A percentile compares a stretch with the other conserved stretches of the same genome.
Evolutionary conservation across 1,284 basidiomycete species (phyloP).

Genomic region (Tilletia caries): DNA sequence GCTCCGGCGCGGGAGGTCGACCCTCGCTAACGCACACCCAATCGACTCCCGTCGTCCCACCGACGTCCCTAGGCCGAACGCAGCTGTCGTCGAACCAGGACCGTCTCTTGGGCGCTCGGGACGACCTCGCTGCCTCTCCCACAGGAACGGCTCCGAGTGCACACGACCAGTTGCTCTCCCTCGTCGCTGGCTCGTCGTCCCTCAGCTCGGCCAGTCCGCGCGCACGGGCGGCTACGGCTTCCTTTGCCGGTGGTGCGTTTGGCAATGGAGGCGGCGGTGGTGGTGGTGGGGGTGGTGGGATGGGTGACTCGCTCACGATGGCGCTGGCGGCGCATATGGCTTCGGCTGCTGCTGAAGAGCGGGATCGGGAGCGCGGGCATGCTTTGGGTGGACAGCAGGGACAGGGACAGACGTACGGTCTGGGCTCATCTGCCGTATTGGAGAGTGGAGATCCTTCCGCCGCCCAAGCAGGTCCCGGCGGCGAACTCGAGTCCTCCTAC

Average conservation of each 20-base stretch:
- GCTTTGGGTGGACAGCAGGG: too few species aligned
- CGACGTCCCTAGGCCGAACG: not conserved
- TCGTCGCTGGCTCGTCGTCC: too few species aligned
- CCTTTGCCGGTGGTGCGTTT: not conserved
- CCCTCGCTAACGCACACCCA: not conserved
- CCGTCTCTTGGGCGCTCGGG: too few species aligned
- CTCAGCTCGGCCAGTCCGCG: not conserved
- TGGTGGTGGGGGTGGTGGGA: not conserved
- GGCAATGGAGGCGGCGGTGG: not conserved
- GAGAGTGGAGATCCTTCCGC: too few species aligned
- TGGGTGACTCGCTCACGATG: not conserved
- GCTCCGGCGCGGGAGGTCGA: not conserved
- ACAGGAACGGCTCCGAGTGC: too few species aligned
- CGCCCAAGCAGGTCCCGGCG: too few species aligned
- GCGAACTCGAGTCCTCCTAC: too few species aligned
- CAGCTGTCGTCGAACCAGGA: not conserved
- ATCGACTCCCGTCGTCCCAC: not conserved
- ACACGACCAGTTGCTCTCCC: too few species aligned
- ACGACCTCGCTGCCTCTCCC: too few species aligned
- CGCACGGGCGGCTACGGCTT: slow-evolving; percentile 1
- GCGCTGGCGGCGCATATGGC: not conserved
- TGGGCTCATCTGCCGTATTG: too few species aligned
- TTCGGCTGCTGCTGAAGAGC: not conserved
- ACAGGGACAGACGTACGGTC: too few species aligned
- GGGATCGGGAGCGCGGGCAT: too few species aligned